These are phyloP conservation scores for Flaveria trinervia DNA, from an alignment of 129 eudicot genomes.

Conservation along the genomic window DNA sequence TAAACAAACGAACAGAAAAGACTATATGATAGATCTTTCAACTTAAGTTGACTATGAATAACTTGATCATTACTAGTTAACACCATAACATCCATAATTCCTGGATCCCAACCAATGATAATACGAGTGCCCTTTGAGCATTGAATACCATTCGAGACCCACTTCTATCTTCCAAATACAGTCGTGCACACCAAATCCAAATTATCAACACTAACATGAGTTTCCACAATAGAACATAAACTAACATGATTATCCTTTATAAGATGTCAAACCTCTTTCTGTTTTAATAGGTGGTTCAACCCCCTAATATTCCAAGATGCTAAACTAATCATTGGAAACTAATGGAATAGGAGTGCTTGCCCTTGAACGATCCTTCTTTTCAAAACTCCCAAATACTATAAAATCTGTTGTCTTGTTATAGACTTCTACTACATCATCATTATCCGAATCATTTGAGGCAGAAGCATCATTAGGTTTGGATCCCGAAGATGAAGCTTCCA, in stretches of 20 bases:
- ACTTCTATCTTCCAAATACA: not conserved
- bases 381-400: too few species aligned
- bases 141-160: not conserved
- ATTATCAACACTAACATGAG: not conserved
- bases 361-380: not conserved
- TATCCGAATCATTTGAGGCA: not conserved
- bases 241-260: not conserved
- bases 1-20: too few species aligned
- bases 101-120: not conserved
- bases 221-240: not conserved
- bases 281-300: not conserved
- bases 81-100: not conserved
- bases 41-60: not conserved
- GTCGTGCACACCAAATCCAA: not conserved
- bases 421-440: not conserved
- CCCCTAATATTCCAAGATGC: constrained; percentile 9
- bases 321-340: not conserved
- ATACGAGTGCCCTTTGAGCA: not conserved
- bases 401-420: not conserved
- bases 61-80: not conserved
- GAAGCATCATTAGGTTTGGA: too few species aligned
- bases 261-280: not conserved
- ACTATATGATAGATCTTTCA: too few species aligned
- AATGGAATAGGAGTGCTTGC: not conserved
- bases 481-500: too few species aligned